Evolutionary conservation across 2,329 filamentous ascomycete species (phyloP), one percentile per base, ranked within the genome.

Genomic region (Metarhizium album): DNA sequence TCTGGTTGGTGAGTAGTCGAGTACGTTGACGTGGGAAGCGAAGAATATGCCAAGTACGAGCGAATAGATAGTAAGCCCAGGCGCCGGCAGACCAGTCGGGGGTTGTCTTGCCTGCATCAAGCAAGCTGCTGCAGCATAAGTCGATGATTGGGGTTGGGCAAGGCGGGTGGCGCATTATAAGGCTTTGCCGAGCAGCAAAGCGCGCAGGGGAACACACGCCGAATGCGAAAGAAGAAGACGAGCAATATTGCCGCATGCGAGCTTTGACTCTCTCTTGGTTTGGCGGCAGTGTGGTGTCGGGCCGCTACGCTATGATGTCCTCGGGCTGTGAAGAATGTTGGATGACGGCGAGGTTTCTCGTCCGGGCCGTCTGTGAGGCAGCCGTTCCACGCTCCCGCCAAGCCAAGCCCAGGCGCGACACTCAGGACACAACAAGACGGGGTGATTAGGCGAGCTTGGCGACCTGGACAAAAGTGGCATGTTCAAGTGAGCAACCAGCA

Each of bases 81-180:
- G 50, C 48, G 35, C 42, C 42, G 37, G 42, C 46, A 52, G 50
- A 52, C 59, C 59, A 61, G 55, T 60, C 55, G 57, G 55, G 54
- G 27, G 52, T 49, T 46, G 54, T 58, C 56, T 53, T 55, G 54
- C 55, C 55, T 57, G 57, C 58, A 56, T 46, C 43, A 49, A 55
- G 37, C 43, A 49, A 55, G 37, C 52, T 54, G 51, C 48, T 46
- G 54, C 54, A 55, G 54, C 53, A 50, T 46, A 49, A 49, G 49
- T 47, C 42, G 47, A 43, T 56, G 54, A 57, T 59, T 54, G 55
- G 57, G 46, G 49, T 52, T 46, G 38, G 27, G 23, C 23, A 7
- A 13, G 33, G n/a, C 43, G 45, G 33, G 42, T 23, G 18, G 43
- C 42, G 43, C 48, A 46, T 46, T 24, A 22, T 20, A 46, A 37